These are phyloP conservation scores for Cyberlindnera maritima DNA, from an alignment of 805 yeast species.

Conservation along the genomic window DNA sequence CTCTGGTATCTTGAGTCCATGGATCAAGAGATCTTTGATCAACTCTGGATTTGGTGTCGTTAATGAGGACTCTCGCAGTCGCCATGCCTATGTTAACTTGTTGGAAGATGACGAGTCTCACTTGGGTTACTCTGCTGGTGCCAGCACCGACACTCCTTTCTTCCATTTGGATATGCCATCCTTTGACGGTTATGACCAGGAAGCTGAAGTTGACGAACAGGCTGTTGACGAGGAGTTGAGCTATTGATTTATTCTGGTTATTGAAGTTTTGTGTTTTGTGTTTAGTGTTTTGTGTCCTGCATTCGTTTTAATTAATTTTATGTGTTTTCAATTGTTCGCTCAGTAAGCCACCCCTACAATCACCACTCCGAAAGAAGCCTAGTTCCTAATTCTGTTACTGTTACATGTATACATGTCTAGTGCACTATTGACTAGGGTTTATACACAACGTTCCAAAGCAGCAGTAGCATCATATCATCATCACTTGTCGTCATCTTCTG, in stretches of 20 bases:
- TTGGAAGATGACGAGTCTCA: constrained; percentile 24
- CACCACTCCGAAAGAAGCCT: too few relatives aligned
- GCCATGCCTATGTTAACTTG: constrained; percentile 24
- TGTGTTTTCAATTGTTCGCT: too few relatives aligned
- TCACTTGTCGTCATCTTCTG: constrained; percentile 42
- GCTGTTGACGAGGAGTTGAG: not conserved
- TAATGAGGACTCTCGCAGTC: constrained; percentile 35
- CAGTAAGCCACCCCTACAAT: too few relatives aligned
- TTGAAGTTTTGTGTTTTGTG: not conserved
- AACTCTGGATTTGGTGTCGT: constrained; percentile 82
- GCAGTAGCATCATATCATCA: not conserved
- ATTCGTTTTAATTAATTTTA: too few relatives aligned
- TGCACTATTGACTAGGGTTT: not conserved
- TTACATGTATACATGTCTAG: too few relatives aligned
- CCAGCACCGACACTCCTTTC: constrained; percentile 66
- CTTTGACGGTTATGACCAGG: constrained; percentile 25
- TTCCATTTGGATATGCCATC: constrained; percentile 76
- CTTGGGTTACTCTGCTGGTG: constrained; percentile 47
- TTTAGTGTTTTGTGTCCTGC: not conserved
- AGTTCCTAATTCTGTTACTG: too few relatives aligned
- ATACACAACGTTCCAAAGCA: not conserved
- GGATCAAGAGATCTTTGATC: constrained; percentile 78
- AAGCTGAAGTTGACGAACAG: constrained; percentile 5
- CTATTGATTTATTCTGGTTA: not conserved
- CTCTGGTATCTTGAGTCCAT: constrained; percentile 78